Conservation (phyloP, 805 yeast species). For the Metschnikowia continentalis region DNA sequence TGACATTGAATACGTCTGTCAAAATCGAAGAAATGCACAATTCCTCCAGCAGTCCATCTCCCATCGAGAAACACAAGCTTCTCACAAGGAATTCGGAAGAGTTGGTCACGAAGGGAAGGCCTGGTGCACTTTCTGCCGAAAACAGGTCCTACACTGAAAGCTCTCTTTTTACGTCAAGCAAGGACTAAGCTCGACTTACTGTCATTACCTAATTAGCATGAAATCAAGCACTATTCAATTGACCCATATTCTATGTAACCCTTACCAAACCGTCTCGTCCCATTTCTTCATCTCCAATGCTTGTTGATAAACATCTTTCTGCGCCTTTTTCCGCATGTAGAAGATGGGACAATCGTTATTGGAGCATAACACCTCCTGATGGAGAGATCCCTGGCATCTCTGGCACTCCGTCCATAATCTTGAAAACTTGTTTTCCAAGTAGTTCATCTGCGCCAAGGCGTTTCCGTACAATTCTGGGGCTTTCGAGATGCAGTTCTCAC, state of each 20-base stretch:
- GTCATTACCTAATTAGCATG: not conserved
- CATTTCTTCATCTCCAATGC: slow-evolving; percentile 59
- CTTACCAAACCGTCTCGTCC: slow-evolving; percentile 56
- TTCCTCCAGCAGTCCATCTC: slow-evolving; percentile 6
- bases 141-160: slow-evolving; percentile 36
- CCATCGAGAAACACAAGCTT: slow-evolving; percentile 6
- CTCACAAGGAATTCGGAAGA: slow-evolving; percentile 28
- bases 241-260: not conserved
- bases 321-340: slow-evolving; percentile 89
- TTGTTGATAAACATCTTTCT: slow-evolving; percentile 61
- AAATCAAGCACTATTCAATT: not conserved
- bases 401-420: slow-evolving; percentile 98
- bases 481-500: slow-evolving; percentile 71
- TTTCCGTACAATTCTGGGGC: slow-evolving; percentile 73
- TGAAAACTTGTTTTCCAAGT: slow-evolving; percentile 76
- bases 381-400: slow-evolving; percentile 92
- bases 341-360: slow-evolving; percentile 97
- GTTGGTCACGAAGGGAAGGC: slow-evolving; percentile 19
- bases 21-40: slow-evolving; percentile 1
- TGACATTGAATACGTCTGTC: not conserved
- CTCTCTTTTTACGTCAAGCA: slow-evolving; percentile 15
- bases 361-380: slow-evolving; percentile 92
- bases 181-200: slow-evolving; percentile 4
- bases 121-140: slow-evolving; percentile 28
- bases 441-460: slow-evolving; percentile 74